phyloP scores from a whole-genome alignment of 1,284 basidiomycete species.

The Trichosporon sp. region DNA sequence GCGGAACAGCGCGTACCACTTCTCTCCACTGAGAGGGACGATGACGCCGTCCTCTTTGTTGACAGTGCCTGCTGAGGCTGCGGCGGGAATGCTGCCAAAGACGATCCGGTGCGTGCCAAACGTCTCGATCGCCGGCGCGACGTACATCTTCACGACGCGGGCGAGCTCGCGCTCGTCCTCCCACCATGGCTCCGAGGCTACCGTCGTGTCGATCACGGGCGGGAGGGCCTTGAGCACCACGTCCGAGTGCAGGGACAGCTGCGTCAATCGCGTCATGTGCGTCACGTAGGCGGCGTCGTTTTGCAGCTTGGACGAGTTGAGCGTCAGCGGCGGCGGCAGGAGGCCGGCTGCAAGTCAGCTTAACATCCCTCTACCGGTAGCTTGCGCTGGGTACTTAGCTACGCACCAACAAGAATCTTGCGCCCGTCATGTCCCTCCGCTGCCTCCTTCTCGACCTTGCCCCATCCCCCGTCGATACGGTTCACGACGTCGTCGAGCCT shows the following conservation, averaged over 20 bases:
- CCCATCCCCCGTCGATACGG: constrained; percentile 42
- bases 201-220: constrained; percentile 65
- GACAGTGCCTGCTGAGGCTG: constrained; percentile 30
- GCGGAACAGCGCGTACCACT: constrained; percentile 80
- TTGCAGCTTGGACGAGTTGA: constrained; percentile 70
- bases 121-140: constrained; percentile 64
- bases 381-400: too few species aligned
- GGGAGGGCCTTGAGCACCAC: constrained; percentile 77
- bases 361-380: too few species aligned
- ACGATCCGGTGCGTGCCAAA: constrained; percentile 65
- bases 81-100: constrained; percentile 62
- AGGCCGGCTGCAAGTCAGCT: constrained; percentile 67
- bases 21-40: constrained; percentile 60
- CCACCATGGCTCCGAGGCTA: constrained; percentile 56
- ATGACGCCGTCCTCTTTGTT: constrained; percentile 34
- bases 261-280: constrained; percentile 72
- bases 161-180: constrained; percentile 77
- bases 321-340: constrained; percentile 77
- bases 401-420: constrained; percentile 69
- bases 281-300: constrained; percentile 73
- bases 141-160: constrained; percentile 76
- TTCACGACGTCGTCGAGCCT: constrained; percentile 71
- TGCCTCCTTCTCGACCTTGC: constrained; percentile 26
- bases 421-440: constrained; percentile 57
- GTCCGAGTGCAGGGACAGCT: constrained; percentile 74